Base-by-base conservation (phyloP, 257 asterid species). In the Solanum peruvianum region DNA sequence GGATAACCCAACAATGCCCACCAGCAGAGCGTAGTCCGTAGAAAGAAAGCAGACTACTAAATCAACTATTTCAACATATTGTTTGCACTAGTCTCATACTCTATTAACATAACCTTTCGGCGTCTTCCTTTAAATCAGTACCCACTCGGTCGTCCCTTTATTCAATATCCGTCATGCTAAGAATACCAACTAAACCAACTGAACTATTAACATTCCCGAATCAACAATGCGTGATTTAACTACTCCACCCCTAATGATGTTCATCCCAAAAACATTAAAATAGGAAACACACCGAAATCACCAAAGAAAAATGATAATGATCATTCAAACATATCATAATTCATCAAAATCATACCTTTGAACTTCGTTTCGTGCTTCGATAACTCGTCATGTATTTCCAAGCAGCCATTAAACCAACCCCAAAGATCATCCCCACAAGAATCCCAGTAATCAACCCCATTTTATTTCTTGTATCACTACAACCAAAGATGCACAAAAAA, bases 361-460 rank as follows among this genome's bases (percentile, higher is more conserved):
- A 96, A 60, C 87, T 84, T 45, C 99, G 98, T 88, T 94, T 94
- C 45, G 89, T 90, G 93, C 96, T 92, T 84, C 99, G 93, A 80
- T 92, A 86, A 56, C 75, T 89, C 95, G 96, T 97, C 99, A 95
- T 94, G 60, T 93, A 91, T 88, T 87, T 92, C 98, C 98, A 97
- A 21, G 94, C 98, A 44, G 94, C 96, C 99, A 97, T 94, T 88
- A 95, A 87, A 69, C 92, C 96, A 93, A 95, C 93, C 90, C 99
- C 99, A 47, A 91, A 89, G 83, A 95, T 33, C 89, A 93, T 93
- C 88, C 98, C 98, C 95, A 93, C 91, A 92, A 94, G 86, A 86
- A 95, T 89, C 86, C 98, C 98, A 83, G 98, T 91, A 80, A 97
- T 87, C 91, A 97, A 91, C 84, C 98, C 99, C 99, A 97, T 96